Conservation (phyloP, 2,329 filamentous ascomycete species). For the Fusarium coffeatum region DNA sequence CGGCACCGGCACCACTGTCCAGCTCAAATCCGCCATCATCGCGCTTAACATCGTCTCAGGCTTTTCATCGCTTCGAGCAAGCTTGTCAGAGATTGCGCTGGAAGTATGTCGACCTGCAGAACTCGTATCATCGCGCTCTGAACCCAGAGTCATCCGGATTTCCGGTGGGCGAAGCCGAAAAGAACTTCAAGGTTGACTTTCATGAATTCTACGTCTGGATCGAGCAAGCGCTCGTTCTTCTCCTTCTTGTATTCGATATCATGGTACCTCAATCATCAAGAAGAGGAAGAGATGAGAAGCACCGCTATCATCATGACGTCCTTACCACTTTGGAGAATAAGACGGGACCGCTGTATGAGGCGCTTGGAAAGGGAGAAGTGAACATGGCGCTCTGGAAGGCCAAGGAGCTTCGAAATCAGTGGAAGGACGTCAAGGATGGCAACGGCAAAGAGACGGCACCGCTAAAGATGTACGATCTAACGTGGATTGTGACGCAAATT, state of each 20-base stretch:
- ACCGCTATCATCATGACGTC: constrained; percentile 77
- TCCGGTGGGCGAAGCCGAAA: constrained; percentile 62
- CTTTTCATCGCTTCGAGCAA: constrained; percentile 69
- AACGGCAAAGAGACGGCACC: constrained; percentile 54
- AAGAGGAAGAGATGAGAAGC: constrained; percentile 43
- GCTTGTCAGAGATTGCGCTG: constrained; percentile 70
- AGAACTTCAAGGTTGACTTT: constrained; percentile 83
- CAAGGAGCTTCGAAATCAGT: constrained; percentile 77
- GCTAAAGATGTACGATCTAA: constrained; percentile 71
- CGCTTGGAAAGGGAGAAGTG: constrained; percentile 67
- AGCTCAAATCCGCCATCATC: constrained; percentile 11
- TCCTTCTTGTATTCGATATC: constrained; percentile 73
- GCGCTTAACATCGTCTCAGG: constrained; percentile 50
- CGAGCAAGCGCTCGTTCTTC: constrained; percentile 75
- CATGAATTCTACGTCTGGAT: constrained; percentile 81
- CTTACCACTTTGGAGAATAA: constrained; percentile 69
- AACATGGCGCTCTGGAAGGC: constrained; percentile 70
- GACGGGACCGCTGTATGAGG: constrained; percentile 65
- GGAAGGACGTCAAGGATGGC: constrained; percentile 71
- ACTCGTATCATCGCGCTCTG: constrained; percentile 65
- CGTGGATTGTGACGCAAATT: constrained; percentile 67
- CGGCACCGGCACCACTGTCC: neutral
- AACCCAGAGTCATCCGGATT: constrained; percentile 52
- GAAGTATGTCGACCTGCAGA: constrained; percentile 71
- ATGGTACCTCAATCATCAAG: constrained; percentile 54